Conservation (phyloP, 768 basidiomycete species). For the Suillus clintonianus region DNA sequence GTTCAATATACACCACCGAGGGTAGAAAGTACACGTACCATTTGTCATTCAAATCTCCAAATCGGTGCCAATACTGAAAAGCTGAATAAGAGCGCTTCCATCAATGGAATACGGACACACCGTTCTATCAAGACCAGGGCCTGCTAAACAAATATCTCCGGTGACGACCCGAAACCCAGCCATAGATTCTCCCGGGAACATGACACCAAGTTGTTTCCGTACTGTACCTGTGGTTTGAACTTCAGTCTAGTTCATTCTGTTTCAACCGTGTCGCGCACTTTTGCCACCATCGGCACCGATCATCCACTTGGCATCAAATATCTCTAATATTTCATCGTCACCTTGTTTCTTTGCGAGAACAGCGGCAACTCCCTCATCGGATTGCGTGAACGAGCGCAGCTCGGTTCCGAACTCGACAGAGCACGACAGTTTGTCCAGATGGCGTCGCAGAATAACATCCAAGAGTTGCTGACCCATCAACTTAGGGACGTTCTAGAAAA, state of each 20-base stretch:
- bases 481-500: conserved; percentile 2
- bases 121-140: conserved; percentile 38
- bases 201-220: conserved; percentile 7
- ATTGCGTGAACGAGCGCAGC: conserved; percentile 35
- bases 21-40: neutral
- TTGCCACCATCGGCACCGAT: conserved; percentile 16
- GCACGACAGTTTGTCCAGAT: conserved; percentile 12
- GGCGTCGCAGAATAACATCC: conserved; percentile 22
- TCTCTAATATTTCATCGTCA: conserved; percentile 8
- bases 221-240: neutral
- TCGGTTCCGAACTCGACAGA: conserved; percentile 38
- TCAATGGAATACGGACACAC: conserved; percentile 22
- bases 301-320: conserved; percentile 6
- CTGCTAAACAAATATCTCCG: conserved; percentile 37
- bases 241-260: neutral
- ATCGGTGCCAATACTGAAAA: conserved; percentile 48
- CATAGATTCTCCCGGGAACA: conserved; percentile 28
- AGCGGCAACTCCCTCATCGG: conserved; percentile 30
- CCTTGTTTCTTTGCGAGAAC: conserved; percentile 5
- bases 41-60: conserved; percentile 35
- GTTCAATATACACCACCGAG: neutral
- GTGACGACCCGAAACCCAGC: conserved; percentile 27
- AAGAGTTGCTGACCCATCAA: conserved; percentile 16
- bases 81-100: neutral
- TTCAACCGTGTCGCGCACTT: conserved; percentile 6